A percentile compares a stretch with the other conserved stretches of the same genome.
These are phyloP conservation scores for Trichomonascaceae sp. DNA, from an alignment of 1,139 yeast genomes.

Conservation along the genomic window DNA sequence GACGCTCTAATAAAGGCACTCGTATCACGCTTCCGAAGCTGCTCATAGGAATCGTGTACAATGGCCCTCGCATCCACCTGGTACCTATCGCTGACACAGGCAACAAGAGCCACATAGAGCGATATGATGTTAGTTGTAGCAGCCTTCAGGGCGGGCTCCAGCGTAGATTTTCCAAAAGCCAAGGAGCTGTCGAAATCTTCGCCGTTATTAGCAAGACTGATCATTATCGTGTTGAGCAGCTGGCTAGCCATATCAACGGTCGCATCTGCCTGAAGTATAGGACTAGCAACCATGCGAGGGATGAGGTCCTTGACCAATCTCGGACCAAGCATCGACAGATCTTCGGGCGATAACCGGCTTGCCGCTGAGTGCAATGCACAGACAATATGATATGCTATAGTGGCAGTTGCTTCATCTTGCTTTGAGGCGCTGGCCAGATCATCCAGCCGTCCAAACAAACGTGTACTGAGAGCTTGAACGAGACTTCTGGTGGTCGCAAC, in stretches of 20 bases:
- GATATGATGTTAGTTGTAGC: background rate
- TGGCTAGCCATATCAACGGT: conserved; percentile 11
- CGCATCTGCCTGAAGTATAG: conserved; percentile 7
- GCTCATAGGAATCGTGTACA: background rate
- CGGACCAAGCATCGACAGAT: conserved; percentile 13
- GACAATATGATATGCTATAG: conserved; percentile 12
- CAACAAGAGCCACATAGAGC: background rate
- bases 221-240: conserved; percentile 4
- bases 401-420: conserved; percentile 2
- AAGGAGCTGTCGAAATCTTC: background rate
- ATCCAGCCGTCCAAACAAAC: conserved; percentile 23
- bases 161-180: background rate
- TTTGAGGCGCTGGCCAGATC: conserved; percentile 5
- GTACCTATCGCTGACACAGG: background rate
- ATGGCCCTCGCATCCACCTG: background rate
- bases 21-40: background rate
- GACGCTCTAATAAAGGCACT: conserved; percentile 32
- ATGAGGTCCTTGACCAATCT: conserved; percentile 12
- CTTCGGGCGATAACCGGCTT: conserved; percentile 7
- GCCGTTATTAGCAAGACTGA: background rate
- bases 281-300: conserved; percentile 5
- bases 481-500: conserved; percentile 21
- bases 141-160: background rate
- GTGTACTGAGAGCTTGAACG: conserved; percentile 23
- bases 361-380: conserved; percentile 13